phyloP scores from a whole-genome alignment of 768 basidiomycete genomes.

The Collybiopsis confluens region DNA sequence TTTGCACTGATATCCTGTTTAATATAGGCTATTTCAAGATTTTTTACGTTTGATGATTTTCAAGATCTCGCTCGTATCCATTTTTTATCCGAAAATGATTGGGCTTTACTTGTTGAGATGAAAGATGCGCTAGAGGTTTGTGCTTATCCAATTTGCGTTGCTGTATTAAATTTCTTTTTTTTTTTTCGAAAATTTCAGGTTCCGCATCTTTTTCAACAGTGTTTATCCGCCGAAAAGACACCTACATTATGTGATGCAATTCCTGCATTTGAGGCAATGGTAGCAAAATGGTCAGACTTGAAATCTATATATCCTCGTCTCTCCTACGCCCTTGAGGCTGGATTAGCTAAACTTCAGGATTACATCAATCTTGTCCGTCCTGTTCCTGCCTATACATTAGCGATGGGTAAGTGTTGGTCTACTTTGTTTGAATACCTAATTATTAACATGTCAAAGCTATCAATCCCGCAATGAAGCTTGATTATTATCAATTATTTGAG shows the following conservation, averaged over 20 bases:
- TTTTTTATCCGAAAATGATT: constrained; percentile 19
- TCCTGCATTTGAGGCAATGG: constrained; percentile 23
- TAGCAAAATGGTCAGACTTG: constrained; percentile 17
- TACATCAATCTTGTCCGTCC: constrained; percentile 17
- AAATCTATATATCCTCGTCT: constrained; percentile 9
- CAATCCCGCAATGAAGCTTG: no score
- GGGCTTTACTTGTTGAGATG: constrained; percentile 20
- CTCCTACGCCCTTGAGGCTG: constrained; percentile 18
- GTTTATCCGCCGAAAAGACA: constrained; percentile 24
- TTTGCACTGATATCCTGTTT: constrained; percentile 1
- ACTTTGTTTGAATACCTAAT: neutral
- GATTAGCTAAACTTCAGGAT: constrained; percentile 23
- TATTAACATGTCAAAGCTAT: neutral
- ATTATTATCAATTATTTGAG: no score
- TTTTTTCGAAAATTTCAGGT: constrained; percentile 13
- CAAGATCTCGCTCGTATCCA: constrained; percentile 17
- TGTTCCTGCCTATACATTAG: constrained; percentile 20
- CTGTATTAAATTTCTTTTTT: neutral
- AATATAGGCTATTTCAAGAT: constrained; percentile 21
- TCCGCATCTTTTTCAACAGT: constrained; percentile 28
- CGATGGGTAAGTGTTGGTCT: constrained; percentile 16
- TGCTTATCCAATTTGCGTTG: neutral
- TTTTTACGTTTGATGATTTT: constrained; percentile 17
- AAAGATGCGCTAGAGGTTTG: constrained; percentile 22
- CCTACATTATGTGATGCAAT: constrained; percentile 23